Base-by-base conservation (phyloP, 148 eudicot genomes). In the Mesembryanthemum crystallinum region DNA sequence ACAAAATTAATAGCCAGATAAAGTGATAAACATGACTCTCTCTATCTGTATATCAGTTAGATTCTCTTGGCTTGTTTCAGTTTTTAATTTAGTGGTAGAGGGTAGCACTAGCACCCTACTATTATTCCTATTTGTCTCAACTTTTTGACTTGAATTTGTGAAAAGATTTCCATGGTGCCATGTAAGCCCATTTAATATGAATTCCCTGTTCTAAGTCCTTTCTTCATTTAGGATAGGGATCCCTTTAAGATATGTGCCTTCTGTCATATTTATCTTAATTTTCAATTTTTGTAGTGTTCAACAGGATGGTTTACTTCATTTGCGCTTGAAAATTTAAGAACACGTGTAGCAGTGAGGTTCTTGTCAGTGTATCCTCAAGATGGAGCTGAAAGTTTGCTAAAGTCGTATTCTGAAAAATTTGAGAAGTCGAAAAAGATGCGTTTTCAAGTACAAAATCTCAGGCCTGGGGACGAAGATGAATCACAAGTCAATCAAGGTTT, bases 271-370 rank as follows among this genome's bases (percentile, higher is more conserved):
- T 32, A 18, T 81, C 62, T 71, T 60, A 67, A 64, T 21, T 52
- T 66, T 62, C 37, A 29, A 59, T 73, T 6, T 62, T 72, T 81
- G 80, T 82, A 94, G 98, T 69, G 74, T 70, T 85, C 85, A 32
- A 88, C 92, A 35, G 98, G 98, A 76, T 94, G 98, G 98, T 94
- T 90, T 79, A 55, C 92, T 11, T 63, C 90, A 37, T 76, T 67
- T 33, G 67, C 80, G 54, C 83, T 90, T 51, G 84, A 84, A 67
- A 84, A 78, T 71, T 81, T 94, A 79, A 86, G 93, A 78, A 76
- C 79, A 14, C 80, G 92, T 76, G 82, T 94, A 74, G 83, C 86
- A 32, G 71, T 86, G 73, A 90, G 93, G 86, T 90, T 92, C 64
- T 66, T 94, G 77, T 86, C 90, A 67, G 82, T 87, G 49, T 88